Evolutionary conservation across 768 basidiomycete genomes (phyloP).

Genomic region (Termitomyces sp.): DNA sequence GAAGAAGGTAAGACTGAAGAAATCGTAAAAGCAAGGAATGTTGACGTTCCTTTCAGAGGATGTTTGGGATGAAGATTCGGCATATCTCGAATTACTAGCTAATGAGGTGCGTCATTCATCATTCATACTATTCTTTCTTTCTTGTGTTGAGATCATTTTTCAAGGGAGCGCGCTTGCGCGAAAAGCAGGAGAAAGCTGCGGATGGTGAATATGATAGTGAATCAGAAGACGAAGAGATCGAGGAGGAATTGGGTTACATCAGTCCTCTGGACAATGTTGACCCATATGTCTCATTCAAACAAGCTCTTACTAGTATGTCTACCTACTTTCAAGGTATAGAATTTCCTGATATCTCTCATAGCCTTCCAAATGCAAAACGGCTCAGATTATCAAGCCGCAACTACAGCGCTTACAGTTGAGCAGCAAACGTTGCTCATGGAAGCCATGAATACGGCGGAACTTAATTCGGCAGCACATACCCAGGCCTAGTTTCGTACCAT

Average conservation of each 20-base stretch:
- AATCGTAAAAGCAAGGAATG: background rate
- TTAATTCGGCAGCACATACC: constrained; percentile 8
- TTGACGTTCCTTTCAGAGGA: constrained; percentile 47
- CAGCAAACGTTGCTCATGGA: constrained; percentile 83
- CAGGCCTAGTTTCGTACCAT: constrained; percentile 1
- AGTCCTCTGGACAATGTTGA: constrained; percentile 79
- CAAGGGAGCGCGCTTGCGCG: constrained; percentile 71
- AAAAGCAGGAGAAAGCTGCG: constrained; percentile 48
- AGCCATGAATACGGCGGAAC: constrained; percentile 69
- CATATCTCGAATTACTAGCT: constrained; percentile 82
- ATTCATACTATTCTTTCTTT: background rate
- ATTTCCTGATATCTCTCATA: constrained; percentile 21
- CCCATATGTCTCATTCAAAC: constrained; percentile 74
- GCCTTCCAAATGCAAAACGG: constrained; percentile 75
- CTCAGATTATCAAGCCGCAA: constrained; percentile 64
- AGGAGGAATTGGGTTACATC: constrained; percentile 83
- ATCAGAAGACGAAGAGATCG: constrained; percentile 56
- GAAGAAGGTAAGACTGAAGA: constrained; percentile 47
- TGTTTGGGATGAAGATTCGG: constrained; percentile 88
- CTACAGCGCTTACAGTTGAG: constrained; percentile 66
- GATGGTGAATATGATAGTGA: constrained; percentile 46
- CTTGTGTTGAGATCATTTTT: background rate
- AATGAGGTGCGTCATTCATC: constrained; percentile 50
- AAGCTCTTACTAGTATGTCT: constrained; percentile 65
- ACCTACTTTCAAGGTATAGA: background rate